Percentiles rank a stretch among this genome's conserved stretches.
These are phyloP conservation scores for Candida schatavii DNA, from an alignment of 805 yeast genomes.

Conservation along the genomic window DNA sequence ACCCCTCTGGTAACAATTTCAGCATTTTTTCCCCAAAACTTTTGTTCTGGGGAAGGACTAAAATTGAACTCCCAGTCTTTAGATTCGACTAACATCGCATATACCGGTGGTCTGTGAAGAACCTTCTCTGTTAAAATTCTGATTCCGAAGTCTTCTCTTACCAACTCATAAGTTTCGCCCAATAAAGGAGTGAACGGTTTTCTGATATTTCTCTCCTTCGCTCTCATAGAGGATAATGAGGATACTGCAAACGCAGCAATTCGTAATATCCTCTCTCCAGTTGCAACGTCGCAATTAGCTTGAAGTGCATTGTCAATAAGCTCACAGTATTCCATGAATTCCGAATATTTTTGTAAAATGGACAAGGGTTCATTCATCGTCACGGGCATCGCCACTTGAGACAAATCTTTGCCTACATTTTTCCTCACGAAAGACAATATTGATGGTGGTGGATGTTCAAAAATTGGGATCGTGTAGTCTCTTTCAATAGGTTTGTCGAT, in stretches of 20 bases:
- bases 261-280: constrained; percentile 59
- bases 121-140: constrained; percentile 84
- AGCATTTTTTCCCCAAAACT: constrained; percentile 92
- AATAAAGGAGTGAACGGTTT: constrained; percentile 94
- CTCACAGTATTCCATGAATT: constrained; percentile 71
- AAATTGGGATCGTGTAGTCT: constrained; percentile 55
- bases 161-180: constrained; percentile 91
- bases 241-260: constrained; percentile 84
- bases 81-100: constrained; percentile 78
- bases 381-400: constrained; percentile 89
- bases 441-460: constrained; percentile 75
- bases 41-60: constrained; percentile 73
- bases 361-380: constrained; percentile 90
- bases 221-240: constrained; percentile 64
- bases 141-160: constrained; percentile 76
- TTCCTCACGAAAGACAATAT: constrained; percentile 76
- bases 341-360: constrained; percentile 75
- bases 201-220: constrained; percentile 71
- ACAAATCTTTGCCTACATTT: constrained; percentile 88
- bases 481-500: constrained; percentile 41
- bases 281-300: constrained; percentile 38
- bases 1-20: constrained; percentile 79
- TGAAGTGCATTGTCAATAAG: constrained; percentile 62
- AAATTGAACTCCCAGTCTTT: constrained; percentile 65
- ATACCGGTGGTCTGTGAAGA: constrained; percentile 78